Conservation (phyloP, 164 flowering plant genomes). For the Stephania yunnanensis region DNA sequence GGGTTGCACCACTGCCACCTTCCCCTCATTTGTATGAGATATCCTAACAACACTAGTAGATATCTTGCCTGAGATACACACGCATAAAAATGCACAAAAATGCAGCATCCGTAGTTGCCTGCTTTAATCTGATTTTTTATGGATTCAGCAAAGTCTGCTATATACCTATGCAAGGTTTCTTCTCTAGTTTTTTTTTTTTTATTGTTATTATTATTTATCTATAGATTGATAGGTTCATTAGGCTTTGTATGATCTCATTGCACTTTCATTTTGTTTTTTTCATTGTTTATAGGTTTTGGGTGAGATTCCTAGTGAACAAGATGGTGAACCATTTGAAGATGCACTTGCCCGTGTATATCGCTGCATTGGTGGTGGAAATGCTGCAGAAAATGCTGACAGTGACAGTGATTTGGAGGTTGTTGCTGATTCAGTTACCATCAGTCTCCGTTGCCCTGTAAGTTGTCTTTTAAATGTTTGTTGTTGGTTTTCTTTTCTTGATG, state of each 20-base stretch:
- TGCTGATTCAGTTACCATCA: slow-evolving; percentile 68
- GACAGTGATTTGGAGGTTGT: slow-evolving; percentile 94
- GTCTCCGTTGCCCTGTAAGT: slow-evolving; percentile 95
- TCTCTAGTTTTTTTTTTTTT: neutral
- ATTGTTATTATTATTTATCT: no score
- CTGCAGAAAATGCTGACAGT: slow-evolving; percentile 76
- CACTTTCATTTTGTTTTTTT: neutral
- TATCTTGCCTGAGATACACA: no score
- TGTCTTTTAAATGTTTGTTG: neutral
- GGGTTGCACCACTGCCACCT: no score
- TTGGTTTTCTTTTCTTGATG: neutral
- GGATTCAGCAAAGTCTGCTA: neutral
- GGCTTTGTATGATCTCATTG: neutral
- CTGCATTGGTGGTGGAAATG: slow-evolving; percentile 79
- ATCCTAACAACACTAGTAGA: no score
- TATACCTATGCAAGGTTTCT: neutral
- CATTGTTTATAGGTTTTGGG: slow-evolving; percentile 46
- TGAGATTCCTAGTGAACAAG: slow-evolving; percentile 73
- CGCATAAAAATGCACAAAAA: no score
- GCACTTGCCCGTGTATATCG: slow-evolving; percentile 91
- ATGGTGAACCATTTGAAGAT: slow-evolving; percentile 83
- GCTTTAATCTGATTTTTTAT: neutral
- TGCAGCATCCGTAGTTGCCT: neutral
- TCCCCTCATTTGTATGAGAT: no score
- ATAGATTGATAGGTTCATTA: neutral